Conservation (phyloP, 2,329 filamentous ascomycete genomes). For the Teratosphaeriaceae sp. region DNA sequence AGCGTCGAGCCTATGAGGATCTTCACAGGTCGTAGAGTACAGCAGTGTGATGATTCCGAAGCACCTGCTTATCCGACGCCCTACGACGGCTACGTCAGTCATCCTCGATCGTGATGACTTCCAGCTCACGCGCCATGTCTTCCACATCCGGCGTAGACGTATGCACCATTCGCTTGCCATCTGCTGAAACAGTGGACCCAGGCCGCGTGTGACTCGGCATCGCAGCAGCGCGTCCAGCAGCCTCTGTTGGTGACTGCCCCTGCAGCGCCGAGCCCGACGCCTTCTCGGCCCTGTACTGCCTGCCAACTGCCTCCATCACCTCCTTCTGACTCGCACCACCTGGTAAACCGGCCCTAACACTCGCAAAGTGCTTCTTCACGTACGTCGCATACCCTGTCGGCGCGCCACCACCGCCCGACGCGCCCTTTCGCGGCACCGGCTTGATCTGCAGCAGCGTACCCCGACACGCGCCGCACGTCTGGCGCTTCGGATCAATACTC, state of each 20-base stretch:
- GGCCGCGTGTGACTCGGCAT: too few species aligned
- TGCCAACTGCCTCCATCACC: slow-evolving; percentile 62
- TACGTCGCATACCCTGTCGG: slow-evolving; percentile 50
- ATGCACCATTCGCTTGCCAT: not conserved
- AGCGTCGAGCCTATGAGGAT: too few species aligned
- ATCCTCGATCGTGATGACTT: slow-evolving; percentile 18
- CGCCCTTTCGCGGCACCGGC: slow-evolving; percentile 56
- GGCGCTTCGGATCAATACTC: slow-evolving; percentile 66
- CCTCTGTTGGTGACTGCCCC: not conserved
- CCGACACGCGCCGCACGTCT: slow-evolving; percentile 74
- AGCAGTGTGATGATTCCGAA: too few species aligned
- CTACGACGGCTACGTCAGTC: not conserved
- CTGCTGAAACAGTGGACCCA: not conserved
- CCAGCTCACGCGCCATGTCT: slow-evolving; percentile 13
- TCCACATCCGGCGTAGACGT: slow-evolving; percentile 8
- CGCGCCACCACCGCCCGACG: slow-evolving; percentile 20
- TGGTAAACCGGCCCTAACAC: slow-evolving; percentile 51
- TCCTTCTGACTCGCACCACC: slow-evolving; percentile 54
- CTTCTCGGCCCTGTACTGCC: slow-evolving; percentile 52
- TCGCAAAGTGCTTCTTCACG: slow-evolving; percentile 62
- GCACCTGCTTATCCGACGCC: not conserved
- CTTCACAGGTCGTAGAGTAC: not conserved
- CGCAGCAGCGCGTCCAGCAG: too few species aligned
- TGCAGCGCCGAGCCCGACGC: slow-evolving; percentile 11
- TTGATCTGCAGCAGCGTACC: slow-evolving; percentile 65